A percentile compares a stretch with the other conserved stretches of the same genome.
These are phyloP conservation scores for Quercus dentata DNA, from an alignment of 306 rosid genomes.

Conservation along the genomic window DNA sequence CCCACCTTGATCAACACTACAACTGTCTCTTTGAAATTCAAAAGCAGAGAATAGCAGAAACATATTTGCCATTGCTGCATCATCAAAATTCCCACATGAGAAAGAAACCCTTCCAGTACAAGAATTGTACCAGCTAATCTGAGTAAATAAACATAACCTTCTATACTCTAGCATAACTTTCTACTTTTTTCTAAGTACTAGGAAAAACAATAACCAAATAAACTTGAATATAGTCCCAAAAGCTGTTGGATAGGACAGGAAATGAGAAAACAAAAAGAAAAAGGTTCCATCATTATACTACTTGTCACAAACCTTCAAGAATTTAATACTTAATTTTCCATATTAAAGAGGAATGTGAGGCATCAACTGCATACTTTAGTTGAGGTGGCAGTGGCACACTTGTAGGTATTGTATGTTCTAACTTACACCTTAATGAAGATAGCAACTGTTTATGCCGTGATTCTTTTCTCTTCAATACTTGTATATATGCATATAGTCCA, in stretches of 20 bases:
- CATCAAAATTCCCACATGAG: no score
- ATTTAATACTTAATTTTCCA: slow-evolving; percentile 73
- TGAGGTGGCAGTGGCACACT: slow-evolving; percentile 47
- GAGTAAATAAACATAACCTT: neutral
- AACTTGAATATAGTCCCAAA: neutral
- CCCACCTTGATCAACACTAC: no score
- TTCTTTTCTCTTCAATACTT: slow-evolving; percentile 67
- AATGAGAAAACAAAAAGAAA: neutral
- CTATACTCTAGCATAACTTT: neutral
- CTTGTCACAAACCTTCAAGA: slow-evolving; percentile 24
- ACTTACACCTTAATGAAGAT: slow-evolving; percentile 43
- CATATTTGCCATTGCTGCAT: no score
- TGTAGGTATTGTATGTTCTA: slow-evolving; percentile 37
- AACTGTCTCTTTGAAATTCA: no score
- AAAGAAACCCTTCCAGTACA: no score
- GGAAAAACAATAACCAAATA: neutral
- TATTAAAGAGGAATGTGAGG: slow-evolving; percentile 60
- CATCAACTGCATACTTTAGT: slow-evolving; percentile 54
- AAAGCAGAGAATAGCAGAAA: no score
- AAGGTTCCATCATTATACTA: neutral
- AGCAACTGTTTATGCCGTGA: slow-evolving; percentile 59
- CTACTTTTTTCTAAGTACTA: neutral
- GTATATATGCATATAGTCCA: slow-evolving; percentile 68
- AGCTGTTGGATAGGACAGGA: neutral
- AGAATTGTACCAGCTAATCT: no score